These are phyloP conservation scores for Tylopilus plumbeoviolaceoides DNA, from an alignment of 768 basidiomycete genomes.

Conservation along the genomic window DNA sequence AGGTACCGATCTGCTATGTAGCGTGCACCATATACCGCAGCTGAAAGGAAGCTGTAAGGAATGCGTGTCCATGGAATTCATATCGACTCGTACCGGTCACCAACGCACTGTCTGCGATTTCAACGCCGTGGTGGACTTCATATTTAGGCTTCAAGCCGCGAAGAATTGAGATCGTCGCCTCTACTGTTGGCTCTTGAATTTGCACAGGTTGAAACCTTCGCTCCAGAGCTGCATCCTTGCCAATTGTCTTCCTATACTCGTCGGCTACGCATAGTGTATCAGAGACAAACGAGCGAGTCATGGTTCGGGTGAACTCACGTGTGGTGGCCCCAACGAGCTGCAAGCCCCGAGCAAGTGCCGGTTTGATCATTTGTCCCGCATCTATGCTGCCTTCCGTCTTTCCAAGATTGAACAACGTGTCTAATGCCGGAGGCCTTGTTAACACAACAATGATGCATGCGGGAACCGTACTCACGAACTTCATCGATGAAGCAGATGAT, in stretches of 20 bases:
- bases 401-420: slow-evolving; percentile 81
- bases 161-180: slow-evolving; percentile 80
- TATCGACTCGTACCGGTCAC: too few relatives aligned
- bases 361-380: slow-evolving; percentile 92
- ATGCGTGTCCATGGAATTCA: too few relatives aligned
- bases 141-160: slow-evolving; percentile 82
- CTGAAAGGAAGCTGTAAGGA: too few relatives aligned
- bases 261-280: slow-evolving; percentile 42
- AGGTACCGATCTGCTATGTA: too few relatives aligned
- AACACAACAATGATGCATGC: not conserved
- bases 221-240: slow-evolving; percentile 90
- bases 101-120: too few relatives aligned
- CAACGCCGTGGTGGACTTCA: slow-evolving; percentile 92
- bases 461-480: slow-evolving; percentile 61
- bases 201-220: too few relatives aligned
- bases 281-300: not conserved
- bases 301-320: slow-evolving; percentile 41
- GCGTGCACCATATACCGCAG: too few relatives aligned
- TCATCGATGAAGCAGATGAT: slow-evolving; percentile 96
- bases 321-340: slow-evolving; percentile 93
- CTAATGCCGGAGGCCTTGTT: slow-evolving; percentile 29
- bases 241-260: slow-evolving; percentile 88
- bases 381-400: slow-evolving; percentile 92
- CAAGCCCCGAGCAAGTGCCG: too few relatives aligned
- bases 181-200: too few relatives aligned